Conservation (phyloP, 2,329 filamentous ascomycete species). For the Phyllosticta paracitricarpa region DNA sequence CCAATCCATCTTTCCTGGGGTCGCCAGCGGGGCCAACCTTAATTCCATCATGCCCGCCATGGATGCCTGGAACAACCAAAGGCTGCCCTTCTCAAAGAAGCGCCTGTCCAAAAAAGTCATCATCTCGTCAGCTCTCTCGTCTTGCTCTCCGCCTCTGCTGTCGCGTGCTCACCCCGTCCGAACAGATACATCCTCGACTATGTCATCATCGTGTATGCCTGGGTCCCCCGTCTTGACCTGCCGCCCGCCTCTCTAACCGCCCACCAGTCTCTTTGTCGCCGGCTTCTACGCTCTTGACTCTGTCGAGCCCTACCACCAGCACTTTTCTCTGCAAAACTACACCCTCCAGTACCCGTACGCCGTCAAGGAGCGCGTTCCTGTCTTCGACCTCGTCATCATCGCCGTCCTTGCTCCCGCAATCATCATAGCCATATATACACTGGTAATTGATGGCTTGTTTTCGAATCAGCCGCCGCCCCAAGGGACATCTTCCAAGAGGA, state of each 20-base stretch:
- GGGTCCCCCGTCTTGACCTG: background rate
- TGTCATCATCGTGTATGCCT: conserved; percentile 46
- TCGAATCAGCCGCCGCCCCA: conserved; percentile 36
- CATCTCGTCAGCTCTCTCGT: conserved; percentile 37
- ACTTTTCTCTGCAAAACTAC: conserved; percentile 46
- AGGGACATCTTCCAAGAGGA: conserved; percentile 17
- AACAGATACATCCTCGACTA: conserved; percentile 49
- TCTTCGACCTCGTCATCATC: conserved; percentile 39
- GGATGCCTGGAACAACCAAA: conserved; percentile 21
- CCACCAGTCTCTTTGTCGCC: conserved; percentile 38
- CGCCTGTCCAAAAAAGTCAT: conserved; percentile 40
- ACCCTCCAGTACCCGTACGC: conserved; percentile 50
- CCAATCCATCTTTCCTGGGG: background rate
- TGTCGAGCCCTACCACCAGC: conserved; percentile 47
- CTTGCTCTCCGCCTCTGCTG: background rate
- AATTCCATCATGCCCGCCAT: conserved; percentile 4
- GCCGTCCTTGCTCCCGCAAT: conserved; percentile 39
- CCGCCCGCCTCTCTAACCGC: conserved; percentile 13
- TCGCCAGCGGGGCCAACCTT: background rate
- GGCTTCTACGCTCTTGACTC: conserved; percentile 45
- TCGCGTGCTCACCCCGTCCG: conserved; percentile 15
- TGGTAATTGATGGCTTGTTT: conserved; percentile 49
- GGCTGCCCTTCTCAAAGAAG: conserved; percentile 46
- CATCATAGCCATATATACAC: conserved; percentile 46
- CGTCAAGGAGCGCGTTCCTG: conserved; percentile 44